Percentiles rank a stretch among this genome's conserved stretches.
These are phyloP conservation scores for Elsinoe fawcettii DNA, from an alignment of 2,329 filamentous ascomycete genomes.

Conservation along the genomic window DNA sequence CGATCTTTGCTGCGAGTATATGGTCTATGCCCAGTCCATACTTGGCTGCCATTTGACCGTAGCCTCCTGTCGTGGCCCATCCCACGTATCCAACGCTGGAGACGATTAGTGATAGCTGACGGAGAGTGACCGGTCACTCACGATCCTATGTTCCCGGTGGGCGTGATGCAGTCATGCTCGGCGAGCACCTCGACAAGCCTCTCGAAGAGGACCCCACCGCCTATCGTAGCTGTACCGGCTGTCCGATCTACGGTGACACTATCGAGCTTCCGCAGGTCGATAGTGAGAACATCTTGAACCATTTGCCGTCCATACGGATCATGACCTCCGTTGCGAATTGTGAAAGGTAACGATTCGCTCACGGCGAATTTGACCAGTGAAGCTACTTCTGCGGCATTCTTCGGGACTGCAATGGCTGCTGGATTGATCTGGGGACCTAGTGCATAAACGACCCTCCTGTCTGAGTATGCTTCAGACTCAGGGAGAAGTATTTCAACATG, in stretches of 20 bases:
- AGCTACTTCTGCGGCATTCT: neutral
- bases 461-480: neutral
- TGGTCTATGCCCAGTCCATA: too few relatives aligned
- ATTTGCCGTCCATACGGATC: neutral
- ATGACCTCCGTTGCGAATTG: neutral
- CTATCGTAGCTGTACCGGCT: neutral
- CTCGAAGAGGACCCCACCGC: neutral
- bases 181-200: neutral
- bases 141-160: neutral
- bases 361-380: neutral
- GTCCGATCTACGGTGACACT: neutral
- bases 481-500: neutral
- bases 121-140: neutral
- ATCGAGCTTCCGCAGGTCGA: neutral
- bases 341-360: neutral
- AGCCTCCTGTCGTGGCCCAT: neutral
- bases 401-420: neutral
- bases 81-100: neutral
- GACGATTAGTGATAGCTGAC: neutral
- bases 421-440: neutral
- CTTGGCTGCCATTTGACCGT: slow-evolving; percentile 1
- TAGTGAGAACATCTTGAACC: neutral
- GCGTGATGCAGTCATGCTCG: neutral
- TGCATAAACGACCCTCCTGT: neutral
- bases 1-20: too few relatives aligned